Percentiles rank a stretch among this genome's conserved stretches.
These are phyloP conservation scores for Jaenimonas drosophilae DNA, from an alignment of 208 protist genomes.

Conservation along the genomic window DNA sequence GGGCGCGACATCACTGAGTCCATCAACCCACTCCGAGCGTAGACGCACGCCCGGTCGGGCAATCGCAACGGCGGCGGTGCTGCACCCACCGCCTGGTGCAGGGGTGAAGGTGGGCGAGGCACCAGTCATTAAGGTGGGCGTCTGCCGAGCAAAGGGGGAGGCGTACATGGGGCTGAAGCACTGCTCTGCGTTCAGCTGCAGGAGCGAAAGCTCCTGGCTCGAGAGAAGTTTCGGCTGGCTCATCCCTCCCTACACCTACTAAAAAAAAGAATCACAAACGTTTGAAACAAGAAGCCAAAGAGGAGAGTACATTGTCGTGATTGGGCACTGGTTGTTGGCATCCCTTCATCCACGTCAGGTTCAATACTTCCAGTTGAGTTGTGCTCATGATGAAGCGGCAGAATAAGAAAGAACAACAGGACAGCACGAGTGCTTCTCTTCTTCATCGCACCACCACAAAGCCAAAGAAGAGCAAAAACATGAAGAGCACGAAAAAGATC, in stretches of 20 bases:
- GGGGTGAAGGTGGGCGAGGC: constrained; percentile 2
- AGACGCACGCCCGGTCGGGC: constrained; percentile 31
- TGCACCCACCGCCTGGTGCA: constrained; percentile 7
- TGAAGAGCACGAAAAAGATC: constrained; percentile 85
- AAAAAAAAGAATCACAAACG: constrained; percentile 6
- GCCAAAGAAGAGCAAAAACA: constrained; percentile 90
- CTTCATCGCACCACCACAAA: constrained; percentile 76
- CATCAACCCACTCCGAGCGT: constrained; percentile 32
- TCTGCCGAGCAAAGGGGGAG: background rate
- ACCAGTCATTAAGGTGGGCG: background rate
- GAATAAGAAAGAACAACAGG: too few relatives aligned
- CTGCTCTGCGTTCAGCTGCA: constrained; percentile 8
- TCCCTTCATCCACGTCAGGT: too few relatives aligned
- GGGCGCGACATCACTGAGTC: constrained; percentile 16
- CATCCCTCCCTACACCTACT: constrained; percentile 14
- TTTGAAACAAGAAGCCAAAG: constrained; percentile 4
- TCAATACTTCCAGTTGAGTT: too few relatives aligned
- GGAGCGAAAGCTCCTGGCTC: constrained; percentile 11
- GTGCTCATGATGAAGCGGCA: too few relatives aligned
- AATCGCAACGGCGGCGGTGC: constrained; percentile 39
- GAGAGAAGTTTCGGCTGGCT: constrained; percentile 39
- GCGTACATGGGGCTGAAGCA: constrained; percentile 1
- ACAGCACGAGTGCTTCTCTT: background rate
- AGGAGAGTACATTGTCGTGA: too few relatives aligned
- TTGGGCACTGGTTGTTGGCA: too few relatives aligned